phyloP scores from a whole-genome alignment of 768 basidiomycete species.

The Sistotremastrum niveocremeum region DNA sequence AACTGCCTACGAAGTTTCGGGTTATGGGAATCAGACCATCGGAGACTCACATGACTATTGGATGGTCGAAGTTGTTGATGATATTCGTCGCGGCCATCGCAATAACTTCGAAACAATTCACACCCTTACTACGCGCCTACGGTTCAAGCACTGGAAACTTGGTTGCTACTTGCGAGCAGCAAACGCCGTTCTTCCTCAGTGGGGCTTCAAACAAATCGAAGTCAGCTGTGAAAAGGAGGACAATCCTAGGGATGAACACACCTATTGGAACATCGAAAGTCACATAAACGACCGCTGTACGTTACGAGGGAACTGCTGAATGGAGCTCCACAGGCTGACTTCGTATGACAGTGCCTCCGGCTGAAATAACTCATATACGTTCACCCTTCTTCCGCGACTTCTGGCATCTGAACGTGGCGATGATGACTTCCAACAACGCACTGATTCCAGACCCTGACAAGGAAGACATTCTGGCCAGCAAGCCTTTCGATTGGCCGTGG shows the following conservation, averaged over 20 bases:
- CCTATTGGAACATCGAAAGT: slow-evolving; percentile 97
- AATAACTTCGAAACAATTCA: slow-evolving; percentile 57
- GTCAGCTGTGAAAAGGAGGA: slow-evolving; percentile 89
- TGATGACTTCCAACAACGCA: slow-evolving; percentile 99
- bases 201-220: slow-evolving; percentile 99
- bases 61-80: slow-evolving; percentile 89
- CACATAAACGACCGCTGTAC: slow-evolving; percentile 91
- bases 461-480: slow-evolving; percentile 91
- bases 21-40: slow-evolving; percentile 82
- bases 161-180: slow-evolving; percentile 87
- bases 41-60: slow-evolving; percentile 88
- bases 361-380: slow-evolving; percentile 68
- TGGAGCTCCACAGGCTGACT: too few species aligned
- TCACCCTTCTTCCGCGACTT: slow-evolving; percentile 96
- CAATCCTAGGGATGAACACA: slow-evolving; percentile 64
- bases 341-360: slow-evolving; percentile 55
- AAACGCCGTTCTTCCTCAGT: slow-evolving; percentile 83
- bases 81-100: slow-evolving; percentile 52
- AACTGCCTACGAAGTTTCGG: slow-evolving; percentile 80
- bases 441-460: slow-evolving; percentile 96
- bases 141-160: slow-evolving; percentile 62
- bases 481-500: slow-evolving; percentile 89
- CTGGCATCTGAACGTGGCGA: slow-evolving; percentile 97
- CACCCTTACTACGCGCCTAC: slow-evolving; percentile 79
- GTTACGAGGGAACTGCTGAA: slow-evolving; percentile 19